phyloP scores from a whole-genome alignment of 2,329 filamentous ascomycete species.

The Fusarium floridanum region DNA sequence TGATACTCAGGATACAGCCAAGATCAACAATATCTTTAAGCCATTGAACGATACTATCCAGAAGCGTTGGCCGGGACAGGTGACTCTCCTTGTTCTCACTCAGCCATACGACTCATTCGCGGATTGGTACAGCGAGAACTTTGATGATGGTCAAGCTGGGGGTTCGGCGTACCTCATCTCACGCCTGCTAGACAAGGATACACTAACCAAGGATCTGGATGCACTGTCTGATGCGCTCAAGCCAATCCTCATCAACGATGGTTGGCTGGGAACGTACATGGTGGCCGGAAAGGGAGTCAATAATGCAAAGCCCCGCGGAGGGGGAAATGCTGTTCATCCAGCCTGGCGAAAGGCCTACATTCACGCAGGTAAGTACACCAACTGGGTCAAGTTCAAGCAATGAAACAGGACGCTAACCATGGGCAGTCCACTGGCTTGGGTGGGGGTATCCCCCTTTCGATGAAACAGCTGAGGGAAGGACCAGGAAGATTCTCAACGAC shows the following conservation, averaged over 20 bases:
- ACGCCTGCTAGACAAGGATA: conserved; percentile 55
- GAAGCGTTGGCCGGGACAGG: conserved; percentile 50
- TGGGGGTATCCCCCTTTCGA: conserved; percentile 14
- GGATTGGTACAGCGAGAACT: conserved; percentile 51
- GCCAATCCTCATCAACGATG: conserved; percentile 47
- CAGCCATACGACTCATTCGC: conserved; percentile 50
- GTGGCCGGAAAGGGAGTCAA: conserved; percentile 59
- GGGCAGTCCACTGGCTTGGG: conserved; percentile 5
- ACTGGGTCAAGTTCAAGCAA: not conserved
- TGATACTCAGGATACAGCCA: conserved; percentile 49
- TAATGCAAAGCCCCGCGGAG: conserved; percentile 58
- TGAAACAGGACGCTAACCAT: not conserved
- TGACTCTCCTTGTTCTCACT: conserved; percentile 27
- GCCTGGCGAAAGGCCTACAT: conserved; percentile 62
- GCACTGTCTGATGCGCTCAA: conserved; percentile 54
- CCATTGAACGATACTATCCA: conserved; percentile 54
- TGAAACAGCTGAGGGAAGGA: not conserved
- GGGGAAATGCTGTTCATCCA: conserved; percentile 61
- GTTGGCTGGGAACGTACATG: conserved; percentile 51
- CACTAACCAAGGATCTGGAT: conserved; percentile 49
- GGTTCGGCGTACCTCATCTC: conserved; percentile 55
- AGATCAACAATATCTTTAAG: conserved; percentile 47
- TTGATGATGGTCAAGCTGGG: conserved; percentile 53
- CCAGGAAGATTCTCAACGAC: not conserved
- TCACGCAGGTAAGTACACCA: conserved; percentile 52